Evolutionary conservation across 164 flowering plant species (phyloP).

Genomic region (Macadamia integrifolia): DNA sequence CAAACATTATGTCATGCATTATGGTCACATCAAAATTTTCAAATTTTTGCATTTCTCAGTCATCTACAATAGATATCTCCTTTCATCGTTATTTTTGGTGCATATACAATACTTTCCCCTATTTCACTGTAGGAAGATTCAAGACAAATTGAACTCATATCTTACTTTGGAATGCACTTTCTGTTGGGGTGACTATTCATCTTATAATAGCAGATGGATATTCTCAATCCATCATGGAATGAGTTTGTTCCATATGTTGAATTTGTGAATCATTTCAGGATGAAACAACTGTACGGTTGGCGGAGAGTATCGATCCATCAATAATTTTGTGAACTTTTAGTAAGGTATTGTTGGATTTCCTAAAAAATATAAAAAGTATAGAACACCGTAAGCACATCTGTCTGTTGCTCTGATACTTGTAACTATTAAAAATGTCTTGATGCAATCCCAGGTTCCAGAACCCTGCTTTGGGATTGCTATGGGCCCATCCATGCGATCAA

Average conservation of each 20-base stretch:
- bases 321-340: constrained; percentile 81
- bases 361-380: neutral
- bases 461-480: too few species aligned
- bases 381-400: too few species aligned
- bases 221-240: too few species aligned
- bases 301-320: constrained; percentile 91
- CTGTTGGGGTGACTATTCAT: neutral
- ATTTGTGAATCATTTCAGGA: constrained; percentile 42
- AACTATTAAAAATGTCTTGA: too few species aligned
- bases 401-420: too few species aligned
- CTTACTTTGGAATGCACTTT: neutral
- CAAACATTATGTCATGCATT: neutral
- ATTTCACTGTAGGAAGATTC: neutral
- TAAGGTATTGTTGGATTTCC: constrained; percentile 48
- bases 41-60: neutral
- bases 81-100: neutral
- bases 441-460: too few species aligned
- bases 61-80: neutral
- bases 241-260: too few species aligned
- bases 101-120: too few species aligned
- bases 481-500: too few species aligned
- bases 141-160: neutral
- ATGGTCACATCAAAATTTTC: too few species aligned
- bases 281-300: constrained; percentile 82
- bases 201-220: too few species aligned